phyloP scores from a whole-genome alignment of 306 rosid genomes.

The Benincasa hispida region DNA sequence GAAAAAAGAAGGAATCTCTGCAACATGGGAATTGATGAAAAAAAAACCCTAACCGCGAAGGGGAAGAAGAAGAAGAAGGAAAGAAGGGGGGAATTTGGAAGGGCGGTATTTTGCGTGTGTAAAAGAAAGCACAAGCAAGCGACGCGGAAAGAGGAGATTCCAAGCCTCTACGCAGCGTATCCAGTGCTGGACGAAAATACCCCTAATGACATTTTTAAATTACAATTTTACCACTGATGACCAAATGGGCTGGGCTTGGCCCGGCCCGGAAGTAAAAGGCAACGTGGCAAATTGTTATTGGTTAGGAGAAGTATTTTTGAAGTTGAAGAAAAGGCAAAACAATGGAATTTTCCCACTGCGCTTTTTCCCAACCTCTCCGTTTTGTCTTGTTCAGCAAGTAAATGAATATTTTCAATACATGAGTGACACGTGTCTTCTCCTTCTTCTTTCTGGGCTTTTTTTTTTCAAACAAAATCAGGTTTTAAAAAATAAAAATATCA shows the following conservation, averaged over 20 bases:
- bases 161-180: constrained; percentile 6
- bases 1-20: constrained; percentile 8
- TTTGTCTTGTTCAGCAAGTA: not conserved
- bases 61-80: not conserved
- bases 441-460: not conserved
- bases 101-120: constrained; percentile 6
- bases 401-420: not conserved
- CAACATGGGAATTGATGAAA: constrained; percentile 16
- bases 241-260: not conserved
- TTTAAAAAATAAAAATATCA: too few species aligned
- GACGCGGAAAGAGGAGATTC: constrained; percentile 10
- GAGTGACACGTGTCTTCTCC: not conserved
- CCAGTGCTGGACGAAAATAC: not conserved
- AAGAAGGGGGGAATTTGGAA: not conserved
- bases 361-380: not conserved
- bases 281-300: not conserved
- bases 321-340: not conserved
- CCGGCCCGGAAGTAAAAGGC: not conserved
- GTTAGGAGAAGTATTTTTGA: not conserved
- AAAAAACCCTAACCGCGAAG: constrained; percentile 60
- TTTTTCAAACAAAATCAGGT: not conserved
- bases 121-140: not conserved
- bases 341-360: not conserved
- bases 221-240: not conserved
- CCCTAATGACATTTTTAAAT: not conserved